Conservation (phyloP, 352 stramenopile species). For the Globisporangium heterothallicum region DNA sequence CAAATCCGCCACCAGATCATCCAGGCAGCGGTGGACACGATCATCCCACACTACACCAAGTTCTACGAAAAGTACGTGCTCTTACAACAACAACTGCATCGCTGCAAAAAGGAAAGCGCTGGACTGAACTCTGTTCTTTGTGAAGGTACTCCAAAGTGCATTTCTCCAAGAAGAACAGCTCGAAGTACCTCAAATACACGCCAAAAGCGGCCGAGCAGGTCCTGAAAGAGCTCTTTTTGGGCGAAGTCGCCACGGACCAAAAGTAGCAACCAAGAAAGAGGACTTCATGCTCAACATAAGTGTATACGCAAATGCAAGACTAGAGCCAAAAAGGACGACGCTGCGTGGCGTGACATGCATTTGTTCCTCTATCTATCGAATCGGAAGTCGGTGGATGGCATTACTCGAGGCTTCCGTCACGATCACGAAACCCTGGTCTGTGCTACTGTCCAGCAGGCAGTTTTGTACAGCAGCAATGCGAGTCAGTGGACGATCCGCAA, state of each 20-base stretch:
- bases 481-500: constrained; percentile 1
- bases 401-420: constrained; percentile 79
- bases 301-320: too few relatives aligned
- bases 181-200: constrained; percentile 87
- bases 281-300: too few relatives aligned
- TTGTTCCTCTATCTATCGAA: constrained; percentile 16
- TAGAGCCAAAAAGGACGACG: too few relatives aligned
- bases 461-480: neutral
- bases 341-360: too few relatives aligned
- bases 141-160: constrained; percentile 88
- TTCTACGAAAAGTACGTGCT: constrained; percentile 87
- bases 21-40: constrained; percentile 73
- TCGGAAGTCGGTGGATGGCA: constrained; percentile 44
- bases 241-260: constrained; percentile 26
- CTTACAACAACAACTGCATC: too few relatives aligned
- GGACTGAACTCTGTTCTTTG: too few relatives aligned
- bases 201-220: constrained; percentile 76
- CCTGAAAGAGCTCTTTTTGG: constrained; percentile 80
- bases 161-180: constrained; percentile 90
- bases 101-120: too few relatives aligned
- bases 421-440: constrained; percentile 49
- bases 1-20: constrained; percentile 82
- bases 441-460: constrained; percentile 15
- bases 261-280: constrained; percentile 5
- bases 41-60: constrained; percentile 84